A percentile compares a stretch with the other conserved stretches of the same genome.
These are phyloP conservation scores for Tetrapisispora nanseiensis DNA, from an alignment of 805 yeast genomes.

Conservation along the genomic window DNA sequence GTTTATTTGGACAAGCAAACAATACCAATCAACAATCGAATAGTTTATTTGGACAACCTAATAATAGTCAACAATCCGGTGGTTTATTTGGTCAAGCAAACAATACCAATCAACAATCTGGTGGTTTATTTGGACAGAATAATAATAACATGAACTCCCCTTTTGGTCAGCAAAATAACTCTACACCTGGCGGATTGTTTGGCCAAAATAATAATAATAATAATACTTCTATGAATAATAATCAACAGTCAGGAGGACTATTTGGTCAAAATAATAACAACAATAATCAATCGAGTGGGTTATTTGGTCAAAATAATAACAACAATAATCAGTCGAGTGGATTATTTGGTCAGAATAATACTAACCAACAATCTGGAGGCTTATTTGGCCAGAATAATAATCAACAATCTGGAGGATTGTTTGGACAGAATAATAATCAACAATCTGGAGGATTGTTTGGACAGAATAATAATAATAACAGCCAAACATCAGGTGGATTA, in stretches of 20 bases:
- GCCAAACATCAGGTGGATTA: slow-evolving; percentile 11
- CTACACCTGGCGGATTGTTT: too few species aligned
- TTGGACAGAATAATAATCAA: slow-evolving; percentile 12
- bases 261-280: slow-evolving; percentile 17
- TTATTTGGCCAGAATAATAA: slow-evolving; percentile 11
- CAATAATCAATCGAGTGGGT: slow-evolving; percentile 10
- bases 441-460: slow-evolving; percentile 22
- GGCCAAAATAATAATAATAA: too few species aligned
- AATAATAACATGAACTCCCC: slow-evolving; percentile 14
- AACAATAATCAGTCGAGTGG: slow-evolving; percentile 11
- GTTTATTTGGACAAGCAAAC: slow-evolving; percentile 14
- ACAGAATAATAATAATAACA: slow-evolving; percentile 7
- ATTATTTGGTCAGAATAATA: slow-evolving; percentile 22
- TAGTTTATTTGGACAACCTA: slow-evolving; percentile 19
- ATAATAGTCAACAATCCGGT: slow-evolving; percentile 12
- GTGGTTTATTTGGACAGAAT: slow-evolving; percentile 21
- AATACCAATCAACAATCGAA: slow-evolving; percentile 6
- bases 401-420: slow-evolving; percentile 14
- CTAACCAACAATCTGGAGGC: slow-evolving; percentile 9
- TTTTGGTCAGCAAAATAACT: slow-evolving; percentile 27
- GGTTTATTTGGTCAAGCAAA: slow-evolving; percentile 36
- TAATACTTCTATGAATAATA: too few species aligned
- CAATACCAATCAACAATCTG: slow-evolving; percentile 9
- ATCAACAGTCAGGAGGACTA: slow-evolving; percentile 2
- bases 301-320: slow-evolving; percentile 25